Percentiles rank a stretch among this genome's conserved stretches.
phyloP scores from a whole-genome alignment of 352 stramenopile species.

The Phytophthora cactorum region DNA sequence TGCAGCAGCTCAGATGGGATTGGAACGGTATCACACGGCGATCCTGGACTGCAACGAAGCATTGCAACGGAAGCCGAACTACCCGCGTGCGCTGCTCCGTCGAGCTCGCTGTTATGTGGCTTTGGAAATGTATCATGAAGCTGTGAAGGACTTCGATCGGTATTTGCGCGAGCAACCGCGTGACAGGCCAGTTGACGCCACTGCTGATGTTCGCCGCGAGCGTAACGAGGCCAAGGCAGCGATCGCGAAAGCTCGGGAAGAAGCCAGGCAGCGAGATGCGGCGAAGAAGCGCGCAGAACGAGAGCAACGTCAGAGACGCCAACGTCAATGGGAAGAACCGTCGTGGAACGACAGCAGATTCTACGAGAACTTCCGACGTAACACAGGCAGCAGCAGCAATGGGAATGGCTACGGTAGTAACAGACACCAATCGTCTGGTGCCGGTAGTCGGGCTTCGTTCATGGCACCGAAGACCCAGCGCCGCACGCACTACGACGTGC shows the following conservation, averaged over 20 bases:
- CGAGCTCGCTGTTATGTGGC: slow-evolving; percentile 73
- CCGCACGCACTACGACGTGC: slow-evolving; percentile 83
- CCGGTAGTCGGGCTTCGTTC: slow-evolving; percentile 35
- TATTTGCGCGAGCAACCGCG: slow-evolving; percentile 61
- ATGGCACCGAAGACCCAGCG: slow-evolving; percentile 41
- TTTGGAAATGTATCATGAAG: slow-evolving; percentile 63
- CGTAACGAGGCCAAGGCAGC: slow-evolving; percentile 52
- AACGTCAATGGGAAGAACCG: slow-evolving; percentile 38
- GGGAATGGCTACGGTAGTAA: slow-evolving; percentile 10
- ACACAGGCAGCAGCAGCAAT: slow-evolving; percentile 21
- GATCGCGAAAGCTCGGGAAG: slow-evolving; percentile 53
- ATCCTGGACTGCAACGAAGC: slow-evolving; percentile 81
- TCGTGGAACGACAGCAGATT: slow-evolving; percentile 66
- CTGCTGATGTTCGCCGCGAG: slow-evolving; percentile 53
- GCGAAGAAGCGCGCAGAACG: slow-evolving; percentile 51
- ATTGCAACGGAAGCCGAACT: slow-evolving; percentile 63
- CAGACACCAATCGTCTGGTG: slow-evolving; percentile 29
- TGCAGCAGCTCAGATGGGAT: slow-evolving; percentile 78
- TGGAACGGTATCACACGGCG: slow-evolving; percentile 68
- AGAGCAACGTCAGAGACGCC: slow-evolving; percentile 49
- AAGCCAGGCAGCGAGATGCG: slow-evolving; percentile 43
- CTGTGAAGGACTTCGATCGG: slow-evolving; percentile 76
- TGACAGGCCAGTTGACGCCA: slow-evolving; percentile 24
- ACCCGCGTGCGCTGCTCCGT: slow-evolving; percentile 64
- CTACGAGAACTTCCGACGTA: slow-evolving; percentile 54